A percentile compares a stretch with the other conserved stretches of the same genome.
phyloP scores from a whole-genome alignment of 352 stramenopile species.

The Elongisporangium anandrum region DNA sequence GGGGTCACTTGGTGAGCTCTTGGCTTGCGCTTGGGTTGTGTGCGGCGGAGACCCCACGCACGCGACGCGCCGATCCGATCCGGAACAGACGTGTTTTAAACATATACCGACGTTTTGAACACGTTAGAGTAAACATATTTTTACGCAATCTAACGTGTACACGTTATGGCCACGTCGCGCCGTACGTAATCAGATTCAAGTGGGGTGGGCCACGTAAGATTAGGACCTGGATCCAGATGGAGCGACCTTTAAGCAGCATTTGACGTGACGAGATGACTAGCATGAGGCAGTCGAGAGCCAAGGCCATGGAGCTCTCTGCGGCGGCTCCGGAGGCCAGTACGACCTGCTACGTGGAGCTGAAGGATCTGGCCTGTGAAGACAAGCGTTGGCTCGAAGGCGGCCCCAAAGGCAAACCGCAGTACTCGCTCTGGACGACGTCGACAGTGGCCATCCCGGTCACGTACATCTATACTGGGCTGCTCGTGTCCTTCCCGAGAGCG shows the following conservation, averaged over 20 bases:
- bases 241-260: not conserved
- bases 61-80: too few species aligned
- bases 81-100: not conserved
- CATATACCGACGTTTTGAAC: not conserved
- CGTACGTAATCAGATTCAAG: not conserved
- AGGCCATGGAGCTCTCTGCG: not conserved
- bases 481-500: slow-evolving; percentile 61
- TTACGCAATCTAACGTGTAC: not conserved
- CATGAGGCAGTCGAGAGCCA: not conserved
- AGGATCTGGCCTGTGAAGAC: not conserved
- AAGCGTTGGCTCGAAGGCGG: not conserved
- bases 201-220: not conserved
- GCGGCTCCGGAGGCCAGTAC: not conserved
- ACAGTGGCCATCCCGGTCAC: slow-evolving; percentile 69
- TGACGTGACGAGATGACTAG: not conserved
- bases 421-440: slow-evolving; percentile 46
- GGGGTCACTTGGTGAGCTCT: not conserved
- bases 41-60: not conserved
- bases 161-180: not conserved
- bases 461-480: slow-evolving; percentile 71
- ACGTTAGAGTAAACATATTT: not conserved
- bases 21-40: not conserved
- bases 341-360: not conserved
- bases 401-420: not conserved
- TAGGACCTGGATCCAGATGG: not conserved